A percentile compares a stretch with the other conserved stretches of the same genome.
Conservation (phyloP, 495 filamentous ascomycete species). For the Podospora sp. region DNA sequence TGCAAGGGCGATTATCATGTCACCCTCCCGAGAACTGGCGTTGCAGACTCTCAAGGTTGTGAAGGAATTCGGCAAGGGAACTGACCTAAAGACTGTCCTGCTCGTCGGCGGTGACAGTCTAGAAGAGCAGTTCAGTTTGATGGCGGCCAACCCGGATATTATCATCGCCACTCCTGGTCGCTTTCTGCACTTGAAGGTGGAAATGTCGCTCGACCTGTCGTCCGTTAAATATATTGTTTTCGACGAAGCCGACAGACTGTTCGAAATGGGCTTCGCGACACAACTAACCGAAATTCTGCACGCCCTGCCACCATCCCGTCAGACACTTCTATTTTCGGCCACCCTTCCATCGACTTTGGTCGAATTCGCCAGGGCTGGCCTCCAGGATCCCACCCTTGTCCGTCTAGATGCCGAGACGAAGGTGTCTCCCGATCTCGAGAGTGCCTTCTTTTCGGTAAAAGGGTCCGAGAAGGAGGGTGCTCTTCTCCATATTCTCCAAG, state of each 20-base stretch:
- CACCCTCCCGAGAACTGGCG: conserved; percentile 89
- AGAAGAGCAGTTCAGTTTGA: conserved; percentile 92
- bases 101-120: conserved; percentile 93
- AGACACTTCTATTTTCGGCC: conserved; percentile 93
- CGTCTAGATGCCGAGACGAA: conserved; percentile 93
- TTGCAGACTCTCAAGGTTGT: conserved; percentile 95
- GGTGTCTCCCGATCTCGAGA: conserved; percentile 89
- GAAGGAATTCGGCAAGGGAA: conserved; percentile 88
- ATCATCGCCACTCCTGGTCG: conserved; percentile 95
- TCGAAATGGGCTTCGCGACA: conserved; percentile 96
- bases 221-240: conserved; percentile 92
- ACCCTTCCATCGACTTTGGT: conserved; percentile 91
- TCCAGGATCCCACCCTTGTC: conserved; percentile 86
- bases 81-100: conserved; percentile 83
- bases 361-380: conserved; percentile 90
- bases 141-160: conserved; percentile 94
- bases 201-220: conserved; percentile 86
- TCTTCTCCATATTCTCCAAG: conserved; percentile 81
- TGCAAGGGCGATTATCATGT: conserved; percentile 80
- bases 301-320: conserved; percentile 77
- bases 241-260: conserved; percentile 93
- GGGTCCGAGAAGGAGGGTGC: conserved; percentile 91
- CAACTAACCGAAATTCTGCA: conserved; percentile 93
- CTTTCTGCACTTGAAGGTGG: conserved; percentile 92
- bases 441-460: conserved; percentile 91